phyloP scores from a whole-genome alignment of 371 early-diverging fungal genomes.

The Apophysomyces elegans region DNA sequence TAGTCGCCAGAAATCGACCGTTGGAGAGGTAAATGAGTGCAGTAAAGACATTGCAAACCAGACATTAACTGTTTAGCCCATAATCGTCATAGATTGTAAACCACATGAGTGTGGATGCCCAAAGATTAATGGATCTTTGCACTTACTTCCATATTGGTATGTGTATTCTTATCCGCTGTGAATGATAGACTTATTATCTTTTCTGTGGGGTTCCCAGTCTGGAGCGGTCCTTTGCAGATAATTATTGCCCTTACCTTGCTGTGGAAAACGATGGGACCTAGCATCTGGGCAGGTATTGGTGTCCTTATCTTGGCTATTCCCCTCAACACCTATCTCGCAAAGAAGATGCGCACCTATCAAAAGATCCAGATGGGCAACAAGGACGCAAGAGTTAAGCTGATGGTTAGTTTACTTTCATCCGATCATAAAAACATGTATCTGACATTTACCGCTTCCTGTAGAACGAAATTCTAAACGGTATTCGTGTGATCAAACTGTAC shows the following conservation, averaged over 20 bases:
- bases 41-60: no score
- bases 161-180: background rate
- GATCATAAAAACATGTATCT: background rate
- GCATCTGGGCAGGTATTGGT: slow-evolving; percentile 87
- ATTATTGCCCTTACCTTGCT: slow-evolving; percentile 78
- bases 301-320: slow-evolving; percentile 83
- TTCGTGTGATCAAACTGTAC: slow-evolving; percentile 90
- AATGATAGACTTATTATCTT: background rate
- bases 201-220: slow-evolving; percentile 42
- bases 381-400: slow-evolving; percentile 87
- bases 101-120: slow-evolving; percentile 91
- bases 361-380: slow-evolving; percentile 91
- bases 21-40: slow-evolving; percentile 61
- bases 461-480: slow-evolving; percentile 91
- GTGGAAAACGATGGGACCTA: slow-evolving; percentile 81
- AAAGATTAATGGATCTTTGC: slow-evolving; percentile 71
- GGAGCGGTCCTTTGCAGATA: slow-evolving; percentile 95
- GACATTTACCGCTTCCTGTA: background rate
- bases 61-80: background rate
- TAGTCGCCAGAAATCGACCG: slow-evolving; percentile 81
- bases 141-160: slow-evolving; percentile 75
- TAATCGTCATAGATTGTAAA: slow-evolving; percentile 75
- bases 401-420: slow-evolving; percentile 42
- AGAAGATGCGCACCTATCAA: slow-evolving; percentile 72
- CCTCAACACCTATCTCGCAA: slow-evolving; percentile 65